These are phyloP conservation scores for Hericium erinaceus DNA, from an alignment of 768 basidiomycete species.

Conservation along the genomic window DNA sequence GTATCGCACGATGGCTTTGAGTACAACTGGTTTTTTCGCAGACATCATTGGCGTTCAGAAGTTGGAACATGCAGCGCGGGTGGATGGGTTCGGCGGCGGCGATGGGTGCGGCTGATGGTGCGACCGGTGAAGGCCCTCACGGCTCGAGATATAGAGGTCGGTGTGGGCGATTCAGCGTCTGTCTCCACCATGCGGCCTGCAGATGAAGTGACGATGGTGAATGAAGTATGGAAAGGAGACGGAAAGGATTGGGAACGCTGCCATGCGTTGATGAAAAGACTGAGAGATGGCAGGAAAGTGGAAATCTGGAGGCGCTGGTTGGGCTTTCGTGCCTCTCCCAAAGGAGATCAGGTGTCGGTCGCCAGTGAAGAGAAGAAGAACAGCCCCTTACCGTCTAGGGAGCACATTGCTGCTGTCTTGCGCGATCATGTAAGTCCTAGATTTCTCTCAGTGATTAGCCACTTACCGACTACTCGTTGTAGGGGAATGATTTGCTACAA, in stretches of 20 bases:
- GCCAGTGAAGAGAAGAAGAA: neutral
- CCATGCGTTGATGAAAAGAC: constrained; percentile 38
- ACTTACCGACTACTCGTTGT: neutral
- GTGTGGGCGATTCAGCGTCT: neutral
- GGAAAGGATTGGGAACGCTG: constrained; percentile 56
- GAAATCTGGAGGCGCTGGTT: constrained; percentile 76
- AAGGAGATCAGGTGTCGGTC: neutral
- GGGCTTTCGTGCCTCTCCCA: neutral
- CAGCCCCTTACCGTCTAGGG: constrained; percentile 16
- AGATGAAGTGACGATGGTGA: neutral
- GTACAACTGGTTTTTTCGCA: constrained; percentile 73
- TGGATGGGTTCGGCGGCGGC: constrained; percentile 66
- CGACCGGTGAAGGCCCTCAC: constrained; percentile 34
- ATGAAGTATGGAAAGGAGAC: constrained; percentile 43
- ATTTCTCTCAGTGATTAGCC: too few relatives aligned
- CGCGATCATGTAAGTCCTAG: constrained; percentile 44
- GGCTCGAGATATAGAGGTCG: neutral
- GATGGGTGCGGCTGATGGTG: constrained; percentile 85
- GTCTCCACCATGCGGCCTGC: too few relatives aligned
- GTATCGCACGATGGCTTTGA: constrained; percentile 81
- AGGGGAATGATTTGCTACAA: constrained; percentile 50
- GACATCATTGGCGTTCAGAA: constrained; percentile 54
- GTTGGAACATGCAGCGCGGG: constrained; percentile 52
- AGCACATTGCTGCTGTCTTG: constrained; percentile 43
- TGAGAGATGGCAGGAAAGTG: constrained; percentile 64